Evolutionary conservation across 2,329 filamentous ascomycete genomes (phyloP).

Genomic region (Ceratocystis colombiana): DNA sequence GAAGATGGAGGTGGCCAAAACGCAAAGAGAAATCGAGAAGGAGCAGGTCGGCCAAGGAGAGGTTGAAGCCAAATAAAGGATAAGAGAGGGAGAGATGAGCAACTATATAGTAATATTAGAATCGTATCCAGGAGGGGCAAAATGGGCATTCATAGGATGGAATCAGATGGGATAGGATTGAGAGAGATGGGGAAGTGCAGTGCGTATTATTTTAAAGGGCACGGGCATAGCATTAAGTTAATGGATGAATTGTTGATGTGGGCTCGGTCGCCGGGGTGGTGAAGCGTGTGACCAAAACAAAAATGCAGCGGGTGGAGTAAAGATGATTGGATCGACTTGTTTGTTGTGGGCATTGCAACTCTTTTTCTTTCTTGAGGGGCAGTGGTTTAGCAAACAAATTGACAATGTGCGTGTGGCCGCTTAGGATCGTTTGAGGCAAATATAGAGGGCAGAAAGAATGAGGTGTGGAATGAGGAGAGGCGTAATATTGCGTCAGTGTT

Average conservation of each 20-base stretch:
- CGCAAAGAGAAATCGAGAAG: not conserved
- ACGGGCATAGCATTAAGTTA: constrained; percentile 8
- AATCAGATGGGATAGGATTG: not conserved
- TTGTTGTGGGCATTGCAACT: constrained; percentile 1
- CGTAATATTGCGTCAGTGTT: constrained; percentile 14
- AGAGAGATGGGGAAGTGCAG: not conserved
- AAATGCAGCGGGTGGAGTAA: constrained; percentile 9
- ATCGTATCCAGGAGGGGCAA: not conserved
- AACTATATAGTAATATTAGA: not conserved
- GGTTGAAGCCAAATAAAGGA: not conserved
- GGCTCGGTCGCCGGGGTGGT: constrained; percentile 7
- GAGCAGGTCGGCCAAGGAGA: not conserved
- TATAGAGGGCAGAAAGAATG: not conserved
- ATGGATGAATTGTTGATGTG: constrained; percentile 11
- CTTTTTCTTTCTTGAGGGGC: no score
- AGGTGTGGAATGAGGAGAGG: constrained; percentile 3
- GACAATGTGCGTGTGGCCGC: not conserved
- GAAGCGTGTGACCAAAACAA: constrained; percentile 16
- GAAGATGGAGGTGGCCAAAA: constrained; percentile 11
- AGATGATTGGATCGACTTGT: constrained; percentile 11
- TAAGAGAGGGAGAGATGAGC: not conserved
- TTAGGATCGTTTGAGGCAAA: not conserved
- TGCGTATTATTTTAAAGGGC: not conserved
- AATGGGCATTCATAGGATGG: not conserved
- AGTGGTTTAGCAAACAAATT: not conserved